Conservation (phyloP, 2,329 filamentous ascomycete genomes). For the Colletotrichum orbiculare region DNA sequence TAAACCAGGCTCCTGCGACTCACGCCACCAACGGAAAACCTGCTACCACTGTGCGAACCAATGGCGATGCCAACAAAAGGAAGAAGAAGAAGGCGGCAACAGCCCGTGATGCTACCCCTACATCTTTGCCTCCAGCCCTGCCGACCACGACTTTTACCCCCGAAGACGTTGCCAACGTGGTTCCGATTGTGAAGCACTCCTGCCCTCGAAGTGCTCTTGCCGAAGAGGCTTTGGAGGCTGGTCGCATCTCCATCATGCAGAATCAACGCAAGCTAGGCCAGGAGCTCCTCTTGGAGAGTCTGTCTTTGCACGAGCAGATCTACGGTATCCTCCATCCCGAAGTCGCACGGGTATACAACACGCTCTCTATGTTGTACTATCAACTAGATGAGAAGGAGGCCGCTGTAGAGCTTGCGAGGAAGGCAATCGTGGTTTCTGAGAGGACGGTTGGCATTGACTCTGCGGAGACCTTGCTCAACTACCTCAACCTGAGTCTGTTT, state of each 20-base stretch:
- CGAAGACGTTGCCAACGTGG: constrained; percentile 90
- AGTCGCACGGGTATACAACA: constrained; percentile 94
- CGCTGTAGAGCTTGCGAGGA: constrained; percentile 93
- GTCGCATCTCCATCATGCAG: constrained; percentile 94
- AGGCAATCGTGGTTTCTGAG: constrained; percentile 96
- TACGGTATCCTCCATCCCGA: constrained; percentile 98
- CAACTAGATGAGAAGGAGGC: constrained; percentile 98
- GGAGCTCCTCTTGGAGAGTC: constrained; percentile 93
- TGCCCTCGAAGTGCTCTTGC: constrained; percentile 89
- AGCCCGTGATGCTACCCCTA: constrained; percentile 59
- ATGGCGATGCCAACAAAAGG: constrained; percentile 67
- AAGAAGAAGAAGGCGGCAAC: constrained; percentile 63
- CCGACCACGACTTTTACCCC: constrained; percentile 70
- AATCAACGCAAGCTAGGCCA: constrained; percentile 96
- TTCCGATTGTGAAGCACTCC: constrained; percentile 96
- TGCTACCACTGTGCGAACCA: constrained; percentile 52
- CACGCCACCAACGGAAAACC: constrained; percentile 44
- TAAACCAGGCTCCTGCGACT: constrained; percentile 46
- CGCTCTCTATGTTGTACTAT: constrained; percentile 94
- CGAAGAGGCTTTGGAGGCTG: constrained; percentile 95
- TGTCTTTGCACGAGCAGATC: constrained; percentile 97
- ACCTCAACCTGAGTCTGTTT: constrained; percentile 94
- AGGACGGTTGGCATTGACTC: constrained; percentile 94
- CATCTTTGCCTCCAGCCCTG: constrained; percentile 45
- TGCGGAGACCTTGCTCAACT: constrained; percentile 92